Conservation (phyloP, 805 yeast species). For the Sugiyamaella smithiae region DNA sequence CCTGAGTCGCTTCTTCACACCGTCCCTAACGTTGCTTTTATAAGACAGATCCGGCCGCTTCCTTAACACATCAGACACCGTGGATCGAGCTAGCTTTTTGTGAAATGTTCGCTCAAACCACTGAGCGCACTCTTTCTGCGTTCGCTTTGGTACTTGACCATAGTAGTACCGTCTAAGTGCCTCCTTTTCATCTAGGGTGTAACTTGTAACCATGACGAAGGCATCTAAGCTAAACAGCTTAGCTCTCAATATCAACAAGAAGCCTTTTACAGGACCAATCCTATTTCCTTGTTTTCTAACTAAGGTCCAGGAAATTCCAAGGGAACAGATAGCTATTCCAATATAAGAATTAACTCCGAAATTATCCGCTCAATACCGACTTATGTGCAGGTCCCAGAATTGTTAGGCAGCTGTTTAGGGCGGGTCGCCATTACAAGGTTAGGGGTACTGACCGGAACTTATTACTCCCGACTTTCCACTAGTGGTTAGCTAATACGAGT, state of each 20-base stretch:
- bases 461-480: too few species aligned
- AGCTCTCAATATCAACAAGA: too few species aligned
- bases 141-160: not conserved
- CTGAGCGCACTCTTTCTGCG: not conserved
- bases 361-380: not conserved
- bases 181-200: conserved; percentile 2
- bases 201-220: not conserved
- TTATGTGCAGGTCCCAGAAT: not conserved
- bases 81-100: conserved; percentile 2
- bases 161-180: not conserved
- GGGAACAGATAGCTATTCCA: too few species aligned
- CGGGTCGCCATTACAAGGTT: too few species aligned
- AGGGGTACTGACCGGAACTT: too few species aligned
- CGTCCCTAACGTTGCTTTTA: not conserved
- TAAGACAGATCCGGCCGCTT: not conserved
- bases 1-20: not conserved
- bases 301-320: not conserved
- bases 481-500: too few species aligned
- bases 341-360: not conserved
- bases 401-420: too few species aligned
- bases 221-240: too few species aligned
- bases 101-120: not conserved
- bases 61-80: conserved; percentile 2
- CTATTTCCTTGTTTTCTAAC: not conserved
- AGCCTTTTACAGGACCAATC: too few species aligned